These are phyloP conservation scores for Calonectria crousiana DNA, from an alignment of 2,329 filamentous ascomycete genomes.

Conservation along the genomic window DNA sequence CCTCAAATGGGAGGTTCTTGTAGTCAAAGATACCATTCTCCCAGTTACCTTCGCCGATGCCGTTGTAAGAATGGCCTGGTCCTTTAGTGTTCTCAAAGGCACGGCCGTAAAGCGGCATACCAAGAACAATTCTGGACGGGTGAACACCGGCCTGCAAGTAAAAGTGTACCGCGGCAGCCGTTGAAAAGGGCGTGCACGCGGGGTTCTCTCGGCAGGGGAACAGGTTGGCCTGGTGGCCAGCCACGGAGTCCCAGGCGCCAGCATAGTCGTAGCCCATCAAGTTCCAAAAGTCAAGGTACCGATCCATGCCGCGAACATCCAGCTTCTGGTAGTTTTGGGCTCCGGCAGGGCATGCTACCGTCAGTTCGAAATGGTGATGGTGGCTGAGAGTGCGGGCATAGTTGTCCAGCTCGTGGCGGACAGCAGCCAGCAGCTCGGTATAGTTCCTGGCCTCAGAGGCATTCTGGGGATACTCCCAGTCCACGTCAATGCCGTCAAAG, in stretches of 20 bases:
- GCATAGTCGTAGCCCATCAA: constrained; percentile 92
- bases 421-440: constrained; percentile 69
- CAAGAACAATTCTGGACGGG: constrained; percentile 82
- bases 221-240: constrained; percentile 87
- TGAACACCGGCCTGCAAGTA: constrained; percentile 77
- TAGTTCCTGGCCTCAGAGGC: constrained; percentile 67
- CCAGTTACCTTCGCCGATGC: constrained; percentile 84
- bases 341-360: constrained; percentile 74
- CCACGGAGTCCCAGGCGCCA: constrained; percentile 79
- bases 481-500: constrained; percentile 78
- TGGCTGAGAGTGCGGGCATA: constrained; percentile 60
- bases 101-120: constrained; percentile 93
- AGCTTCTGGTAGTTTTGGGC: constrained; percentile 72
- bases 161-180: constrained; percentile 74
- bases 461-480: constrained; percentile 76
- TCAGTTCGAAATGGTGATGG: constrained; percentile 71
- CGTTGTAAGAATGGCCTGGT: constrained; percentile 75
- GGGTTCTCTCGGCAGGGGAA: constrained; percentile 70
- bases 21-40: constrained; percentile 90
- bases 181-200: constrained; percentile 81
- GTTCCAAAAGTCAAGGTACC: constrained; percentile 79
- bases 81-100: constrained; percentile 85
- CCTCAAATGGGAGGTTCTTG: constrained; percentile 81
- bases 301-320: constrained; percentile 74
- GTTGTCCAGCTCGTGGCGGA: constrained; percentile 68